Conservation (phyloP, 2,329 filamentous ascomycete genomes). For the Annulohypoxylon truncatum region DNA sequence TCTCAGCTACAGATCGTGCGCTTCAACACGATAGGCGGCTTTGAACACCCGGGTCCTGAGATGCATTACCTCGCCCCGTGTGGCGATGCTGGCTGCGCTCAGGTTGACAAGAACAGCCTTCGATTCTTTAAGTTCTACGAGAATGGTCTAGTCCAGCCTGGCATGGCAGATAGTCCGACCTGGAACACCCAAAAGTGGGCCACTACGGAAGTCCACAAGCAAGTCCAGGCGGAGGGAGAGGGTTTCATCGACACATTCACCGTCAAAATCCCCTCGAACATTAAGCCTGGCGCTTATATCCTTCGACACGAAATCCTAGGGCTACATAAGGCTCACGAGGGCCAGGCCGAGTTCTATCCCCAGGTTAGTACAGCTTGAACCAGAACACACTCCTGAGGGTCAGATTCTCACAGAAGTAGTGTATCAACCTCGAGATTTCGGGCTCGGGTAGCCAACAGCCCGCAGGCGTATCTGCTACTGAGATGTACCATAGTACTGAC, state of each 20-base stretch:
- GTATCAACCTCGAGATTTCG: conserved; percentile 43
- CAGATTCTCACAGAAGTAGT: conserved; percentile 28
- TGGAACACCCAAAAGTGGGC: conserved; percentile 58
- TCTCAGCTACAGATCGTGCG: conserved; percentile 46
- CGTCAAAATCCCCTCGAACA: conserved; percentile 44
- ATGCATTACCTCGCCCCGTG: conserved; percentile 53
- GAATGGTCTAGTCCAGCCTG: conserved; percentile 46
- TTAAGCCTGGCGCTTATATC: conserved; percentile 48
- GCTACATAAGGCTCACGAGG: conserved; percentile 43
- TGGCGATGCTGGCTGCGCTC: conserved; percentile 48
- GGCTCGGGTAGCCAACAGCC: conserved; percentile 37
- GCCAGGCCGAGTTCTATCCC: conserved; percentile 43
- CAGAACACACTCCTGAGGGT: neutral
- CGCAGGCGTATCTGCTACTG: conserved; percentile 27
- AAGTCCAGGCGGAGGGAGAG: conserved; percentile 58
- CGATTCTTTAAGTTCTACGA: conserved; percentile 50
- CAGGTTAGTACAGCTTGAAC: conserved; percentile 31
- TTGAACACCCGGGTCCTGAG: conserved; percentile 45
- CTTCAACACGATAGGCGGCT: conserved; percentile 40
- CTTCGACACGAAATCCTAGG: conserved; percentile 47
- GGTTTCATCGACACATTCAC: conserved; percentile 57
- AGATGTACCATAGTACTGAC: conserved; percentile 37
- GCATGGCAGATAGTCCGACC: conserved; percentile 52
- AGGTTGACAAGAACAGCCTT: conserved; percentile 48
- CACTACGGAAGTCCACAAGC: conserved; percentile 56